Evolutionary conservation across 2,329 filamentous ascomycete species (phyloP).

Genomic region (Stemphylium lycopersici): DNA sequence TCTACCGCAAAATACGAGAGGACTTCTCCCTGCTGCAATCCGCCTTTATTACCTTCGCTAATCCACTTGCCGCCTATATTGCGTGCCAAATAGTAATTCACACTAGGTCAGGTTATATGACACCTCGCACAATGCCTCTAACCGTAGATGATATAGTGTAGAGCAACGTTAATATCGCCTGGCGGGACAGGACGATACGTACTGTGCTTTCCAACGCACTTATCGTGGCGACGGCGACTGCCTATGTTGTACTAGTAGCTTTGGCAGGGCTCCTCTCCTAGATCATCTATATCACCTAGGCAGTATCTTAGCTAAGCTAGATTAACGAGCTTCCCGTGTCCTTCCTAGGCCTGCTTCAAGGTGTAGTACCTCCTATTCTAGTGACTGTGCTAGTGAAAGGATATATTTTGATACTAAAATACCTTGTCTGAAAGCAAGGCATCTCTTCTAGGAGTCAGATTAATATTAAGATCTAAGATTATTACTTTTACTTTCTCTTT

Average conservation of each 20-base stretch:
- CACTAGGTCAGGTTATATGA: conserved; percentile 12
- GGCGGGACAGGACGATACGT: conserved; percentile 9
- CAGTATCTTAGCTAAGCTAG: conserved; percentile 10
- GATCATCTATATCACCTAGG: conserved; percentile 14
- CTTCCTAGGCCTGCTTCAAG: conserved; percentile 10
- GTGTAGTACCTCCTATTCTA: conserved; percentile 7
- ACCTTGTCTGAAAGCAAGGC: conserved; percentile 12
- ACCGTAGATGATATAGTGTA: conserved; percentile 11
- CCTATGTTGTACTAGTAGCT: conserved; percentile 10
- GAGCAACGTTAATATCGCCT: conserved; percentile 17
- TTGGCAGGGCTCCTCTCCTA: conserved; percentile 15
- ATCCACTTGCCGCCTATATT: conserved; percentile 7
- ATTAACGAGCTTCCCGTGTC: conserved; percentile 12
- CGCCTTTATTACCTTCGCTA: conserved; percentile 16
- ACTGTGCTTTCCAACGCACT: conserved; percentile 10
- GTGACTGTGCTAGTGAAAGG: conserved; percentile 7
- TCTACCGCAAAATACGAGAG: not conserved
- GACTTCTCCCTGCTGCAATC: conserved; percentile 5
- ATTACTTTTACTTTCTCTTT: conserved; percentile 23
- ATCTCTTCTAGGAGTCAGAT: conserved; percentile 11
- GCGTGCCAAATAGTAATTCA: conserved; percentile 16
- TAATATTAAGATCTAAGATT: conserved; percentile 16
- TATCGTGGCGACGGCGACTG: conserved; percentile 1
- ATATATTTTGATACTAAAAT: conserved; percentile 1
- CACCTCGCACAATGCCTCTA: conserved; percentile 5